Conservation (phyloP, 2,329 filamentous ascomycete genomes). For the Fusarium oligoseptatum region DNA sequence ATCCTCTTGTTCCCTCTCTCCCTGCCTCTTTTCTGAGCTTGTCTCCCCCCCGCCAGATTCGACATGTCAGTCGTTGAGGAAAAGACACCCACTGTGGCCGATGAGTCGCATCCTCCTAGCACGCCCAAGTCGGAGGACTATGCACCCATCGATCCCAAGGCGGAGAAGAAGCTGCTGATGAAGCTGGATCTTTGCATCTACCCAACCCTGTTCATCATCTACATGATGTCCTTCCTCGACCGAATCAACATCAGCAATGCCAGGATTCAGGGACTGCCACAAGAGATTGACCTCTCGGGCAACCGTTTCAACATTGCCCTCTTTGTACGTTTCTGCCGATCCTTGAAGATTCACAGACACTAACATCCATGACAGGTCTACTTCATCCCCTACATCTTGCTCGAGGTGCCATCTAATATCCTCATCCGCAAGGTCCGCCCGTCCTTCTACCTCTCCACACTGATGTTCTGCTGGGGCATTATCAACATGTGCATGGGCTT, state of each 20-base stretch:
- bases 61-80: slow-evolving; percentile 35
- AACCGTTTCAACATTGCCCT: slow-evolving; percentile 60
- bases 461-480: slow-evolving; percentile 58
- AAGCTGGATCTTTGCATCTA: slow-evolving; percentile 59
- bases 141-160: slow-evolving; percentile 47
- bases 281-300: slow-evolving; percentile 57
- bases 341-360: background rate
- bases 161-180: slow-evolving; percentile 53
- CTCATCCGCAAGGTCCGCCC: slow-evolving; percentile 59
- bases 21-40: background rate
- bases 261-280: slow-evolving; percentile 57
- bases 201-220: slow-evolving; percentile 57
- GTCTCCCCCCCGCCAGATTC: background rate
- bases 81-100: slow-evolving; percentile 25
- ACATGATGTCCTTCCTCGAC: slow-evolving; percentile 59
- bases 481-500: slow-evolving; percentile 56
- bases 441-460: slow-evolving; percentile 51
- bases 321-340: slow-evolving; percentile 41
- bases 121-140: slow-evolving; percentile 15
- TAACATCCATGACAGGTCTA: slow-evolving; percentile 38
- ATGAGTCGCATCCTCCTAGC: slow-evolving; percentile 28
- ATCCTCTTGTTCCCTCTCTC: background rate
- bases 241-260: slow-evolving; percentile 64
- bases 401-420: slow-evolving; percentile 62
- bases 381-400: slow-evolving; percentile 59